A percentile compares a stretch with the other conserved stretches of the same genome.
phyloP scores from a whole-genome alignment of 2,329 filamentous ascomycete genomes.

The Alternaria ventricosa region DNA sequence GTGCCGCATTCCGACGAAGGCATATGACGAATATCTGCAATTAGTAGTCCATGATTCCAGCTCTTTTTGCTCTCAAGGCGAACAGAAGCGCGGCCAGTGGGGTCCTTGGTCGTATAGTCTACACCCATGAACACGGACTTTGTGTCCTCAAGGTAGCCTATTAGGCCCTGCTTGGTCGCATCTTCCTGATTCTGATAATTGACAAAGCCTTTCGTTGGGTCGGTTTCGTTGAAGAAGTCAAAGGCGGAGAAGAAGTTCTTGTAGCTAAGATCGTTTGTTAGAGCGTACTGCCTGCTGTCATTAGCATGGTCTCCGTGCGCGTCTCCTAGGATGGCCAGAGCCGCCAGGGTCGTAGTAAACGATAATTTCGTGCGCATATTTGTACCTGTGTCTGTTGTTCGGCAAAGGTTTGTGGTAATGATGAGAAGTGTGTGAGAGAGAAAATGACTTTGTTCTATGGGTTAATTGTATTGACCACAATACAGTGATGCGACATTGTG shows the following conservation, averaged over 20 bases:
- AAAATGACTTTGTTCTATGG: not conserved
- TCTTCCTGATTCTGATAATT: slow-evolving; percentile 29
- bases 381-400: not conserved
- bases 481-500: not conserved
- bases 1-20: slow-evolving; percentile 36
- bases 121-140: slow-evolving; percentile 50
- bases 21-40: slow-evolving; percentile 47
- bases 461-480: not conserved
- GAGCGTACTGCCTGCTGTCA: slow-evolving; percentile 19
- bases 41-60: slow-evolving; percentile 40
- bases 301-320: not conserved
- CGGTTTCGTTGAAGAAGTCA: slow-evolving; percentile 35
- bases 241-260: slow-evolving; percentile 44
- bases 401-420: not conserved
- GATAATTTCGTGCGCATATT: slow-evolving; percentile 1
- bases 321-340: slow-evolving; percentile 3
- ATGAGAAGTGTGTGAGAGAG: not conserved
- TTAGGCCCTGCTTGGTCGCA: slow-evolving; percentile 18
- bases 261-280: slow-evolving; percentile 37
- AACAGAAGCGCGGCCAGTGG: slow-evolving; percentile 37
- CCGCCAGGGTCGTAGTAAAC: slow-evolving; percentile 16
- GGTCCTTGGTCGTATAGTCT: slow-evolving; percentile 44
- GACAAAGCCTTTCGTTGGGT: slow-evolving; percentile 43
- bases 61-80: slow-evolving; percentile 40
- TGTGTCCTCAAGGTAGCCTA: slow-evolving; percentile 28